Evolutionary conservation across 1,284 basidiomycete genomes (phyloP).

Genomic region (Ganoderma lingzhi): DNA sequence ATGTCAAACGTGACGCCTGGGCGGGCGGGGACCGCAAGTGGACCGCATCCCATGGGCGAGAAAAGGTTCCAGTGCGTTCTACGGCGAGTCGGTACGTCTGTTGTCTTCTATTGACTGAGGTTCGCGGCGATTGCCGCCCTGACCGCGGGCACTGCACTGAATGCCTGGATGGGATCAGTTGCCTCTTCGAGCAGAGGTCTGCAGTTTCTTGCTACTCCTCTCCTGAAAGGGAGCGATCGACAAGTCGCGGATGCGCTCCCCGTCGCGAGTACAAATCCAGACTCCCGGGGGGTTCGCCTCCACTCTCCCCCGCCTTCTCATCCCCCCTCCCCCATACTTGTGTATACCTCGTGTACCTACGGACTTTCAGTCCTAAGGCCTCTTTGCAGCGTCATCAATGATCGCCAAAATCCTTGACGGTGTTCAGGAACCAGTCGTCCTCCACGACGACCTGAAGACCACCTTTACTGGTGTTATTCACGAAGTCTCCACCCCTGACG

Average conservation of each 20-base stretch:
- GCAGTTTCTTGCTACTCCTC: constrained; percentile 35
- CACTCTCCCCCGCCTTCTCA: constrained; percentile 20
- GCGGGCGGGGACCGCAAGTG: constrained; percentile 19
- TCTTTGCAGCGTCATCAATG: constrained; percentile 36
- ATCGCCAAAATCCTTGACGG: constrained; percentile 37
- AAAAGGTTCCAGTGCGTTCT: constrained; percentile 30
- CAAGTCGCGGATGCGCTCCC: constrained; percentile 31
- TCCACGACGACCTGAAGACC: constrained; percentile 63
- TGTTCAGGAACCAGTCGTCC: constrained; percentile 46
- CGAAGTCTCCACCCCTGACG: constrained; percentile 59
- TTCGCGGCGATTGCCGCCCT: constrained; percentile 37
- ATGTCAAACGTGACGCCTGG: constrained; percentile 30
- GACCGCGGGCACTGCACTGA: constrained; percentile 20
- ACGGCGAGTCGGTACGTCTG: constrained; percentile 19
- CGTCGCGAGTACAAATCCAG: constrained; percentile 36
- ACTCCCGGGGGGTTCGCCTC: constrained; percentile 19
- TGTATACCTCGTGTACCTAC: constrained; percentile 20
- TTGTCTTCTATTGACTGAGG: constrained; percentile 28
- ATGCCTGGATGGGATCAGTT: constrained; percentile 29
- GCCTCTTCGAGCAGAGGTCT: constrained; percentile 34
- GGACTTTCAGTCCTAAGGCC: constrained; percentile 17
- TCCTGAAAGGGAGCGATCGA: constrained; percentile 36
- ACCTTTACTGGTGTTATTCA: constrained; percentile 73
- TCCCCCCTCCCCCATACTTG: constrained; percentile 16
- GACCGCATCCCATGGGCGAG: constrained; percentile 20